A percentile compares a stretch with the other conserved stretches of the same genome.
These are phyloP conservation scores for Exserohilum rostratum DNA, from an alignment of 2,329 filamentous ascomycete genomes.

Conservation along the genomic window DNA sequence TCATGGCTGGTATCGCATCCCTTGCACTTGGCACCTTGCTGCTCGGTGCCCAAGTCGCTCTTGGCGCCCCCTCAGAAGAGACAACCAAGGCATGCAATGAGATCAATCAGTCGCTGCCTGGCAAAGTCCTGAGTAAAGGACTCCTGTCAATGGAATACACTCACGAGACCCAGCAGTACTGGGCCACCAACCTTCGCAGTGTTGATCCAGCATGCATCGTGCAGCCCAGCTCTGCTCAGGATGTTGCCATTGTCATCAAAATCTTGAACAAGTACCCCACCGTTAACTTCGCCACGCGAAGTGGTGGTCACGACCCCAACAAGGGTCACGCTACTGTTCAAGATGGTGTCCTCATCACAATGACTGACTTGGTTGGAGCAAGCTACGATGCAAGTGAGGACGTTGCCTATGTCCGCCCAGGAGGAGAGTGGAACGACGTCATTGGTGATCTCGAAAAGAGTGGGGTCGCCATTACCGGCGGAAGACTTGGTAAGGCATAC, in stretches of 20 bases:
- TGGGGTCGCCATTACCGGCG: constrained; percentile 45
- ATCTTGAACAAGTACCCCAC: constrained; percentile 29
- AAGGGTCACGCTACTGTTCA: constrained; percentile 41
- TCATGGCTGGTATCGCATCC: constrained; percentile 9
- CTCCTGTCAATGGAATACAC: constrained; percentile 27
- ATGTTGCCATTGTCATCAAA: constrained; percentile 32
- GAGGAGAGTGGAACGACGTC: constrained; percentile 51
- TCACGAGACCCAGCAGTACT: constrained; percentile 30
- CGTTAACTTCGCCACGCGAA: constrained; percentile 33
- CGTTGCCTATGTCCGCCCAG: constrained; percentile 49
- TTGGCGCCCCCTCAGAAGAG: constrained; percentile 21
- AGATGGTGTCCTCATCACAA: constrained; percentile 49
- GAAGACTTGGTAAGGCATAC: constrained; percentile 23
- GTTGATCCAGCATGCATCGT: constrained; percentile 35
- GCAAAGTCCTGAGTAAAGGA: constrained; percentile 23
- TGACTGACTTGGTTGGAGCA: constrained; percentile 43
- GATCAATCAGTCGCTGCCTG: constrained; percentile 25
- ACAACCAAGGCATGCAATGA: constrained; percentile 27
- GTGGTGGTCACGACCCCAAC: constrained; percentile 49
- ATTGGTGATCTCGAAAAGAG: constrained; percentile 42
- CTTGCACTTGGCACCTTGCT: constrained; percentile 12
- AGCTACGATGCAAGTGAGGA: constrained; percentile 43
- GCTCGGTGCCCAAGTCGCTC: constrained; percentile 7
- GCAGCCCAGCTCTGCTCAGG: constrained; percentile 30
- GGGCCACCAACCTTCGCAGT: constrained; percentile 23